Evolutionary conservation across 83 land plant genomes (phyloP).

Genomic region (Picea mariana): DNA sequence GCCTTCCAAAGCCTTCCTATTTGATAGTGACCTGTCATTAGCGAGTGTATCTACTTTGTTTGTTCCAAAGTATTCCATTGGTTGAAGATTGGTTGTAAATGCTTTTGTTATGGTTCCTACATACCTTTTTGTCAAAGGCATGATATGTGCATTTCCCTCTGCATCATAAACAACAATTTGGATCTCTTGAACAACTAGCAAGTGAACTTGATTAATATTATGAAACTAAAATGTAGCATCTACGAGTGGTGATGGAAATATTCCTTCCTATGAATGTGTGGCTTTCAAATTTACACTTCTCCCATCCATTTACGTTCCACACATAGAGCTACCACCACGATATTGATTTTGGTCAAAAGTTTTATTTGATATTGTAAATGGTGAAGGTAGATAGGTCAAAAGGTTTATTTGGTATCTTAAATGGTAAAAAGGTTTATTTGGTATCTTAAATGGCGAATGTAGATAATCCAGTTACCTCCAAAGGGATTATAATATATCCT

Average conservation of each 20-base stretch:
- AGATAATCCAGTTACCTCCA: not conserved
- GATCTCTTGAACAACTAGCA: slow-evolving; percentile 73
- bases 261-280: slow-evolving; percentile 52
- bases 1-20: no score
- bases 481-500: slow-evolving; percentile 31
- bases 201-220: slow-evolving; percentile 66
- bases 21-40: no score
- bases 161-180: slow-evolving; percentile 78
- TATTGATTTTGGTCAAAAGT: not conserved
- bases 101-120: no score
- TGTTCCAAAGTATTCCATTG: no score
- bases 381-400: not conserved
- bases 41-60: no score
- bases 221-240: slow-evolving; percentile 70
- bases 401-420: no score
- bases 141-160: slow-evolving; percentile 57
- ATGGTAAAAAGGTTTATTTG: no score
- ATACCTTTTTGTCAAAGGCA: no score
- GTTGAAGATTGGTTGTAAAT: no score
- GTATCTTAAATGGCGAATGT: no score
- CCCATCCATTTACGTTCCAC: slow-evolving; percentile 81
- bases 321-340: slow-evolving; percentile 58
- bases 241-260: slow-evolving; percentile 33
- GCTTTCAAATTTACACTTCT: slow-evolving; percentile 46
- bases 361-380: not conserved